Evolutionary conservation across 2,329 filamentous ascomycete species (phyloP).

Genomic region (Aspergillus ochraceus): DNA sequence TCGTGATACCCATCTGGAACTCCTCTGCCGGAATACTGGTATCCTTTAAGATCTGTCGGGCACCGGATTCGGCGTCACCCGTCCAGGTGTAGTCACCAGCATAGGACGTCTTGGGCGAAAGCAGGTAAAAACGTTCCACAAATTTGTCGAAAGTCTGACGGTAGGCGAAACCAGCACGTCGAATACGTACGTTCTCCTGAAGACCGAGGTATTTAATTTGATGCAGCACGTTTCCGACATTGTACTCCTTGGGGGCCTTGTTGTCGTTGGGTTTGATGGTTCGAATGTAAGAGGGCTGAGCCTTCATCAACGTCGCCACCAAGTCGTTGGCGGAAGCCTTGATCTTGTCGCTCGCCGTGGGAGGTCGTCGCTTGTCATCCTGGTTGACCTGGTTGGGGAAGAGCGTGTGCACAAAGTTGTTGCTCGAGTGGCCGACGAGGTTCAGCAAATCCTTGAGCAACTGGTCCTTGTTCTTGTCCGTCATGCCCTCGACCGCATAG

Average conservation of each 20-base stretch:
- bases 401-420: conserved; percentile 79
- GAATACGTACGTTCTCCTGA: conserved; percentile 98
- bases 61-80: conserved; percentile 81
- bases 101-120: conserved; percentile 92
- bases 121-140: conserved; percentile 91
- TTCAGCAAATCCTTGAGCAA: conserved; percentile 90
- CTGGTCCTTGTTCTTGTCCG: conserved; percentile 99
- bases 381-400: conserved; percentile 94
- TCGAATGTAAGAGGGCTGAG: conserved; percentile 94
- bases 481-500: conserved; percentile 94
- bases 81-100: conserved; percentile 97
- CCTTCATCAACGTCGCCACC: conserved; percentile 94
- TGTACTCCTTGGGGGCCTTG: conserved; percentile 93
- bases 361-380: conserved; percentile 90
- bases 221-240: conserved; percentile 86
- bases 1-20: conserved; percentile 94
- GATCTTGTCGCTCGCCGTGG: conserved; percentile 95
- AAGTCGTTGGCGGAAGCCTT: conserved; percentile 91
- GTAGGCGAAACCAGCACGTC: conserved; percentile 93
- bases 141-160: conserved; percentile 98
- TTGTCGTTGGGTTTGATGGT: conserved; percentile 99
- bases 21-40: conserved; percentile 94
- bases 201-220: conserved; percentile 98
- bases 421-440: conserved; percentile 76
- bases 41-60: conserved; percentile 91